Base-by-base conservation (phyloP, 1,284 basidiomycete genomes). In the Trametes hirsuta region DNA sequence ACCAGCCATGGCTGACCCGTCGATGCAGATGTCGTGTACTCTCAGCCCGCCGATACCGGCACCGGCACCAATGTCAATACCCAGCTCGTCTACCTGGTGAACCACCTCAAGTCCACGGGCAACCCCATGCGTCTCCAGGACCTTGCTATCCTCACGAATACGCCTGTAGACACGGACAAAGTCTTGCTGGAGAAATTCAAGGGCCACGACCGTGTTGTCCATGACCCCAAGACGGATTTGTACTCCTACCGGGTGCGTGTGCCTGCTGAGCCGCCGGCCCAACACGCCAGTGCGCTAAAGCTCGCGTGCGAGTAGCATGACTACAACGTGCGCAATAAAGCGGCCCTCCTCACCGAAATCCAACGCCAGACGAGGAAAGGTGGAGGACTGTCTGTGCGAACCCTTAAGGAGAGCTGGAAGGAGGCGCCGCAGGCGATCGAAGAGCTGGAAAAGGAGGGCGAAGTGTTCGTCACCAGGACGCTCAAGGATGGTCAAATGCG, bases 321-420 rank as follows among this genome's bases (percentile, higher is more conserved):
- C 74, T 95, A 86, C 72, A 88, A 89, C 62, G 89, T 96, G 66
- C 84, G 89, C 25, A 94, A 87, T 67, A 94, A 94, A 74, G 86
- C 85, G 1, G 86, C 93, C 2, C 79, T 97, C 1, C 75, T 96
- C 2, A 88, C 86, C 0, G 88, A 96, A 71, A 90, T 97, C 30
- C 89, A 92, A 69, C 85, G 89, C 0, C 85, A 90, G 67, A 90
- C 90, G 3, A 83, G 86, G 18, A 88, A 87, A 68, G 89, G 90
- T 11, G 88, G 90, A 6, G 94, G 94, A 0, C 86, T 97, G 58
- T 86, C 91, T n/a, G 86, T 96, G 15, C 85, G 91, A 10, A 82
- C 87, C 1, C 78, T 97, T 44, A 93, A 95, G 68, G 94, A 96
- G 70, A 91, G 91, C 18, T 97, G 94, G 90, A 91, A 93, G 65